phyloP scores from a whole-genome alignment of 305 asterid species.

The Rubia balearica region DNA sequence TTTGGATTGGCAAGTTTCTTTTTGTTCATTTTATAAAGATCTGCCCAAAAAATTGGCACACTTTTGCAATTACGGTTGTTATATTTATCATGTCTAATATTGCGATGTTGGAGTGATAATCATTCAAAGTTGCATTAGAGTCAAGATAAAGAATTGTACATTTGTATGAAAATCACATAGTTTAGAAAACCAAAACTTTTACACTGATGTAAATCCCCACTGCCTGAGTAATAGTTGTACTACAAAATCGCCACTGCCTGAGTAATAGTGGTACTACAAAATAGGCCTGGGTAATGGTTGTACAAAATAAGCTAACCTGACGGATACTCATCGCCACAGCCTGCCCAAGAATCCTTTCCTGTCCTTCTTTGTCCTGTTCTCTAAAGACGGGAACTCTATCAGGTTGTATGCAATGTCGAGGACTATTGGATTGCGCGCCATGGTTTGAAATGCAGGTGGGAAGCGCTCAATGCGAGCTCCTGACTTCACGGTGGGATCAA shows the following conservation, averaged over 20 bases:
- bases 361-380: slow-evolving; percentile 78
- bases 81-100: no score
- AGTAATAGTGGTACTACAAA: neutral
- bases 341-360: slow-evolving; percentile 79
- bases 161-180: neutral
- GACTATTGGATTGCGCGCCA: slow-evolving; percentile 73
- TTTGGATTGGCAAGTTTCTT: no score
- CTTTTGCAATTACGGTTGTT: no score
- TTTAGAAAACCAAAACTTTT: neutral
- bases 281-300: neutral
- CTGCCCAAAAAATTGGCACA: no score
- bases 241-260: neutral
- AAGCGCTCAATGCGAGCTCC: slow-evolving; percentile 56
- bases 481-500: slow-evolving; percentile 53
- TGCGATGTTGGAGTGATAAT: neutral
- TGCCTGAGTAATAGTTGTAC: no score
- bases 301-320: neutral
- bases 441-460: slow-evolving; percentile 75
- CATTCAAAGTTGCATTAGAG: neutral
- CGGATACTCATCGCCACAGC: slow-evolving; percentile 63
- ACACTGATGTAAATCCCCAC: neutral
- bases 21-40: no score
- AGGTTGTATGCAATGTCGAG: slow-evolving; percentile 72
- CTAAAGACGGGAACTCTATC: slow-evolving; percentile 78
- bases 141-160: neutral